Percentiles rank a stretch among this genome's conserved stretches.
Conservation (phyloP, 1,284 basidiomycete genomes). For the Athelia psychrophila region DNA sequence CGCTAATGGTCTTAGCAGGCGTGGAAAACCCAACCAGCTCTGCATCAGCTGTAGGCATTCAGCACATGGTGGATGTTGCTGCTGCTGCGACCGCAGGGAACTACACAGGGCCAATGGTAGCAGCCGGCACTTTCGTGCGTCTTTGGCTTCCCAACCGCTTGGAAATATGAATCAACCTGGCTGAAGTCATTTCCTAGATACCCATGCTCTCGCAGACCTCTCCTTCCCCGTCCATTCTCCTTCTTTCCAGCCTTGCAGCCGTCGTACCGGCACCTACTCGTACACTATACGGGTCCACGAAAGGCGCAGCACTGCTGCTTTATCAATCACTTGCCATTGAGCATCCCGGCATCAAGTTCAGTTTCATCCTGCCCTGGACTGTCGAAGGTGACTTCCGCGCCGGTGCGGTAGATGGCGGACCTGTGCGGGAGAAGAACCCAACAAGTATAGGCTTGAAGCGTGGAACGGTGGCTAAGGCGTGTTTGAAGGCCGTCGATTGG, state of each 20-base stretch:
- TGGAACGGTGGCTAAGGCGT: slow-evolving; percentile 51
- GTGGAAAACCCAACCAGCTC: slow-evolving; percentile 37
- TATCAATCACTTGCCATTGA: slow-evolving; percentile 82
- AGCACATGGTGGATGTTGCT: slow-evolving; percentile 50
- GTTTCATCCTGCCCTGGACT: slow-evolving; percentile 56
- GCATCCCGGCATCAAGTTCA: slow-evolving; percentile 62
- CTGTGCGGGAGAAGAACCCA: slow-evolving; percentile 49
- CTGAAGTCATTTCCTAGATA: slow-evolving; percentile 44
- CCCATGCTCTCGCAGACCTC: slow-evolving; percentile 76
- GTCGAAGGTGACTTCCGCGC: slow-evolving; percentile 79
- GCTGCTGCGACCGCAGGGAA: slow-evolving; percentile 56
- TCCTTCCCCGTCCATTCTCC: slow-evolving; percentile 67
- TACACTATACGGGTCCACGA: slow-evolving; percentile 82
- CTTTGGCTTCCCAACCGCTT: slow-evolving; percentile 12
- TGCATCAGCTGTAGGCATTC: slow-evolving; percentile 45
- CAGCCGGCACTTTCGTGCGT: slow-evolving; percentile 67
- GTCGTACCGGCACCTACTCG: slow-evolving; percentile 86
- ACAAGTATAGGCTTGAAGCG: slow-evolving; percentile 54
- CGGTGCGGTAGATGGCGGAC: slow-evolving; percentile 67
- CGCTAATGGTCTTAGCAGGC: slow-evolving; percentile 74
- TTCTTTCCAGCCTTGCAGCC: slow-evolving; percentile 80
- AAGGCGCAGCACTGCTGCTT: slow-evolving; percentile 76
- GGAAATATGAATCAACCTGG: neutral
- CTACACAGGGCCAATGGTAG: slow-evolving; percentile 61
- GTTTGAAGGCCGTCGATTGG: slow-evolving; percentile 55